A percentile compares a stretch with the other conserved stretches of the same genome.
Conservation (phyloP, 352 stramenopile species). For the Saprolegnia diclina region DNA sequence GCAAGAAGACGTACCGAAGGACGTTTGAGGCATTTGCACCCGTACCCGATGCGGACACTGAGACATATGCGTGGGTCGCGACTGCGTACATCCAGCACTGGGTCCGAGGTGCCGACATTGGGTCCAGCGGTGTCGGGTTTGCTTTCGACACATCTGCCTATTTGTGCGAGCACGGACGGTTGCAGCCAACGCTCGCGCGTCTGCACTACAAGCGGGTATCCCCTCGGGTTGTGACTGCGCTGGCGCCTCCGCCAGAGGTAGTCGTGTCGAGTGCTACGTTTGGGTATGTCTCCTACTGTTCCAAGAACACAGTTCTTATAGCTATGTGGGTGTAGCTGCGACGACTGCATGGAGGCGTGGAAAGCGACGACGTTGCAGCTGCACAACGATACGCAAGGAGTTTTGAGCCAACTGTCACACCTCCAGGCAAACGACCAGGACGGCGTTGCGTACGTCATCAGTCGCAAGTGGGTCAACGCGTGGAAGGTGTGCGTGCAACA, state of each 20-base stretch:
- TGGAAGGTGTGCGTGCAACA: conserved; percentile 17
- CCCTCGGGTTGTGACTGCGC: background rate
- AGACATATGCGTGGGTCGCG: conserved; percentile 15
- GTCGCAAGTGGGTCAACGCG: conserved; percentile 25
- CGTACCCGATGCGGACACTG: background rate
- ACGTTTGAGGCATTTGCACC: conserved; percentile 46
- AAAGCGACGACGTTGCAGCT: no score
- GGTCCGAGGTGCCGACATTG: conserved; percentile 14
- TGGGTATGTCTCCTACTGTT: background rate
- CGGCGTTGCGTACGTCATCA: conserved; percentile 13
- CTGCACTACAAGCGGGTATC: conserved; percentile 16
- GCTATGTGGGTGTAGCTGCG: background rate
- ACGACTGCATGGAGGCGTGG: conserved; percentile 6
- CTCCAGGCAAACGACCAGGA: no score
- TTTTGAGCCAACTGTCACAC: no score
- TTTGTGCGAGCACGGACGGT: conserved; percentile 2
- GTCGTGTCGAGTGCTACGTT: conserved; percentile 2
- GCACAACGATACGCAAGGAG: no score
- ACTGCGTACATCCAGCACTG: background rate
- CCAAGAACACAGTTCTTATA: no score
- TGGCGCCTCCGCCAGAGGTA: background rate
- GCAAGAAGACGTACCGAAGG: conserved; percentile 26
- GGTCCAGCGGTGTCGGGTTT: background rate
- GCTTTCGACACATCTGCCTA: background rate
- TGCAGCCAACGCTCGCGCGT: background rate